Evolutionary conservation across 73 alveolate species (phyloP).

Genomic region (Paramecium pentaurelia): DNA sequence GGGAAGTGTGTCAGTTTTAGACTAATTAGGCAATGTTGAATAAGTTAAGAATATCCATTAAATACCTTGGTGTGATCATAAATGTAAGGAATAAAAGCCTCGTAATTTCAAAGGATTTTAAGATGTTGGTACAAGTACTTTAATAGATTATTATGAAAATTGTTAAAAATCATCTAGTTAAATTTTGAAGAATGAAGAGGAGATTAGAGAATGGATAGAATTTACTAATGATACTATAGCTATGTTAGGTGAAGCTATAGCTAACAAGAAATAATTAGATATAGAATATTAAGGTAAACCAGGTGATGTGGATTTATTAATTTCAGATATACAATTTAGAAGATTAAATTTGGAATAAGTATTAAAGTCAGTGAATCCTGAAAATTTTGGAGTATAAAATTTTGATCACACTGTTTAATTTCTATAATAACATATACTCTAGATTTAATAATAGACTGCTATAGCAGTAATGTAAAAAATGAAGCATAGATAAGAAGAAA

Average conservation of each 20-base stretch:
- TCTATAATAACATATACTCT: neutral
- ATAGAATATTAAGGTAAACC: neutral
- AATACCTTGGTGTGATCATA: neutral
- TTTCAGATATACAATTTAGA: neutral
- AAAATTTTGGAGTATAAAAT: neutral
- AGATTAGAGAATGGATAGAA: neutral
- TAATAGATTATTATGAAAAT: neutral
- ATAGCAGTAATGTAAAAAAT: neutral
- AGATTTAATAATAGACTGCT: neutral
- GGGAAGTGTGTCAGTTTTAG: neutral
- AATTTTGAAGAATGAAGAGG: neutral
- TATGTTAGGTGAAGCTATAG: neutral
- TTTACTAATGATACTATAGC: neutral
- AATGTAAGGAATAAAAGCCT: neutral
- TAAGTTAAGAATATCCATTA: neutral
- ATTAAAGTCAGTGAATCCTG: neutral
- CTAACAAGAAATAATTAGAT: neutral
- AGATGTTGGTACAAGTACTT: neutral
- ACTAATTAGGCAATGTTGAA: neutral
- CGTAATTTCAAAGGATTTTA: neutral
- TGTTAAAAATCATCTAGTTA: neutral
- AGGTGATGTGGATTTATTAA: neutral
- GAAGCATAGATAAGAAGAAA: neutral
- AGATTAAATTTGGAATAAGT: neutral
- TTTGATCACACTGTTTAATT: neutral